phyloP scores from a whole-genome alignment of 306 rosid species.

The Amphicarpaea edgeworthii region DNA sequence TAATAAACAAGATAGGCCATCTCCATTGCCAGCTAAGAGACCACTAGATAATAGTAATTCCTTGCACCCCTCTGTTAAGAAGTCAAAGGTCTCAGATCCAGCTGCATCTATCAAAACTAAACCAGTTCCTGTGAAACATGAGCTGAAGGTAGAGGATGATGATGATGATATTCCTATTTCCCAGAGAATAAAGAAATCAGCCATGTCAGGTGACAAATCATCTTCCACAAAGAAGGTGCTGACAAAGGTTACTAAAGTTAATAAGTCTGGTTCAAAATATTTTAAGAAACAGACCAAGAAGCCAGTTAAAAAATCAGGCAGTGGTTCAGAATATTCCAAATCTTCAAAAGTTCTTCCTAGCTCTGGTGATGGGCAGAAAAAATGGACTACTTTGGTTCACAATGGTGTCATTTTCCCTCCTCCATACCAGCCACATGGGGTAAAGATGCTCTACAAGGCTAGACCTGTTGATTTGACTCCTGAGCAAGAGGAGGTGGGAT shows the following conservation, averaged over 20 bases:
- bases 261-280: background rate
- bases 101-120: background rate
- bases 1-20: background rate
- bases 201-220: background rate
- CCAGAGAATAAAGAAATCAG: conserved; percentile 1
- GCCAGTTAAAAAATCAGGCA: background rate
- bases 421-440: background rate
- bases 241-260: background rate
- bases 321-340: background rate
- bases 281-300: background rate
- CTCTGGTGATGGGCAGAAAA: conserved; percentile 3
- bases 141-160: background rate
- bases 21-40: background rate
- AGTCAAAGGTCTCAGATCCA: background rate
- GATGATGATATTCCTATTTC: conserved; percentile 1
- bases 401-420: background rate
- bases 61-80: background rate
- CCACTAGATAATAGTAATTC: background rate
- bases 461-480: background rate
- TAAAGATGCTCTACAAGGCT: background rate
- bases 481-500: background rate
- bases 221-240: background rate
- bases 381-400: conserved; percentile 9
- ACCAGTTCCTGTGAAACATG: background rate
- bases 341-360: conserved; percentile 4